Percentiles rank a stretch among this genome's conserved stretches.
Conservation (phyloP, 108 stramenopile genomes). For the Skeletonema potamos region DNA sequence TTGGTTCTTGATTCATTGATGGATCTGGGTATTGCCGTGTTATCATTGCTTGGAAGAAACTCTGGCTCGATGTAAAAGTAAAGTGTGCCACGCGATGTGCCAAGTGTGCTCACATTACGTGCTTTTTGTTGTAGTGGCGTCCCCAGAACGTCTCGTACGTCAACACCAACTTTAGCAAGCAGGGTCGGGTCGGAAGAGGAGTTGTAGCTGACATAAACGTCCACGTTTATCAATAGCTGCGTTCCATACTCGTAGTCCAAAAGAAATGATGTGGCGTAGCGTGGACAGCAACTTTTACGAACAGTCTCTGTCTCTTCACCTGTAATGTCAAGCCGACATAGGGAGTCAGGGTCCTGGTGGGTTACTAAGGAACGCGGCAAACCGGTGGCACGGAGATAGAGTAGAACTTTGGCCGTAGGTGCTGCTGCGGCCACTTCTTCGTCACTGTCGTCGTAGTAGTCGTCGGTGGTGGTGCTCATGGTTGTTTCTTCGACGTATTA, state of each 20-base stretch:
- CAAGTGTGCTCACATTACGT: too few species aligned
- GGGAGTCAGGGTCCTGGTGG: neutral
- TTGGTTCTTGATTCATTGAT: neutral
- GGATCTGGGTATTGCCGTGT: neutral
- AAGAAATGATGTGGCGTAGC: constrained; percentile 23
- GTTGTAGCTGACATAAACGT: constrained; percentile 10
- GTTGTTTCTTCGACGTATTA: too few species aligned
- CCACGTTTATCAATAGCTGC: constrained; percentile 26
- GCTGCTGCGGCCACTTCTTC: neutral
- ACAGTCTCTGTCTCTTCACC: constrained; percentile 6
- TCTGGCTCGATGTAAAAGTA: constrained; percentile 23
- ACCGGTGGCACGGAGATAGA: constrained; percentile 16
- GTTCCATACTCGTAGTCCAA: constrained; percentile 25
- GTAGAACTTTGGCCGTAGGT: constrained; percentile 11
- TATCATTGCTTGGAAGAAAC: neutral
- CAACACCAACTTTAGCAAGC: constrained; percentile 18
- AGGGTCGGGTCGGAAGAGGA: neutral
- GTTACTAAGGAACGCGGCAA: constrained; percentile 2
- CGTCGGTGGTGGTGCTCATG: neutral
- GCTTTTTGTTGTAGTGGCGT: constrained; percentile 7
- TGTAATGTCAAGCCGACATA: too few species aligned
- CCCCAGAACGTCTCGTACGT: constrained; percentile 29
- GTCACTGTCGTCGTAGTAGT: neutral
- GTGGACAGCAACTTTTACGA: constrained; percentile 17
- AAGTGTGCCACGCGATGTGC: constrained; percentile 21